Conservation (phyloP, 495 filamentous ascomycete genomes). For the Penicillium waksmanii region DNA sequence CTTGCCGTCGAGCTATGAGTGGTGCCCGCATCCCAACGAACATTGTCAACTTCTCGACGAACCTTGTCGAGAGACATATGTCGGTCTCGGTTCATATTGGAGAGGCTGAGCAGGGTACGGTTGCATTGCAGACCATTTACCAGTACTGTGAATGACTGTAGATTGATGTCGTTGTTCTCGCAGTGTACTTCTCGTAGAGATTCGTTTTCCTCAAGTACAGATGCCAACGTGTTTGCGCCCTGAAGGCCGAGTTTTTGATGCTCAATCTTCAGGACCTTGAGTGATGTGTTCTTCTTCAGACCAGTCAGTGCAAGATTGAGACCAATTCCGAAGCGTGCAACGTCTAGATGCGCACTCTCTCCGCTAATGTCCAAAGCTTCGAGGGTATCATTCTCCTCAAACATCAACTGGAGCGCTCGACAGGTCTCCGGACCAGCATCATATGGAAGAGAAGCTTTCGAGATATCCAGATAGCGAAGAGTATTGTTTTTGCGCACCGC, state of each 20-base stretch:
- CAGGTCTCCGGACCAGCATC: constrained; percentile 77
- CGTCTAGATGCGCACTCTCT: constrained; percentile 85
- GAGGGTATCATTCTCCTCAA: constrained; percentile 77
- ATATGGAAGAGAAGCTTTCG: constrained; percentile 81
- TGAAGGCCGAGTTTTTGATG: constrained; percentile 65
- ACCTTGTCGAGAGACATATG: constrained; percentile 64
- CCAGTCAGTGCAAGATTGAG: constrained; percentile 78
- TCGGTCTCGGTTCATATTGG: constrained; percentile 67
- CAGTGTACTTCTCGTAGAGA: constrained; percentile 71
- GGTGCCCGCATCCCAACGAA: constrained; percentile 45
- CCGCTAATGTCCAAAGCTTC: constrained; percentile 85
- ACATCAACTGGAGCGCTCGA: constrained; percentile 70
- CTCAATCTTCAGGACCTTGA: constrained; percentile 78
- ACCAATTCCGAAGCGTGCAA: constrained; percentile 79
- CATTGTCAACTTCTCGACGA: constrained; percentile 58
- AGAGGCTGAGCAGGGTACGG: constrained; percentile 64
- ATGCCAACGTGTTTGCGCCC: constrained; percentile 75
- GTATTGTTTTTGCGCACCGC: constrained; percentile 75
- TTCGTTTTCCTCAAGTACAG: constrained; percentile 70
- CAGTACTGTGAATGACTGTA: constrained; percentile 76
- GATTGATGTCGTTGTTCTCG: constrained; percentile 77
- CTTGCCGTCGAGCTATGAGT: constrained; percentile 39
- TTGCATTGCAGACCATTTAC: constrained; percentile 74
- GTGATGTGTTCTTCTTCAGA: constrained; percentile 71
- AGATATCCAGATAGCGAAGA: constrained; percentile 81